phyloP scores from a whole-genome alignment of 179 eudicot genomes.

The Heliamphora pulchella region DNA sequence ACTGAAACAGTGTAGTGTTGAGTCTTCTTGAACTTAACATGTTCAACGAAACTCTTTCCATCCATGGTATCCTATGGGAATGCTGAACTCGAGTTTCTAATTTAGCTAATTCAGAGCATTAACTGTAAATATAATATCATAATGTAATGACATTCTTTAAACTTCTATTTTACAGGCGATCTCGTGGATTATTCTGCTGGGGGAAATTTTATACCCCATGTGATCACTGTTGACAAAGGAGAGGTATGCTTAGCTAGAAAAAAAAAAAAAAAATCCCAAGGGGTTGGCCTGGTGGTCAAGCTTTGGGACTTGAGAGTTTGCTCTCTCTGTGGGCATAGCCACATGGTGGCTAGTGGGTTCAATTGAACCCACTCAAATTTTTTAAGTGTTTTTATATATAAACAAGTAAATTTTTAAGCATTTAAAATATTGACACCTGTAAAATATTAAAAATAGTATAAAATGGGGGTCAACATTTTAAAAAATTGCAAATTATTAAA shows the following conservation, averaged over 20 bases:
- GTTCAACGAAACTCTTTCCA: background rate
- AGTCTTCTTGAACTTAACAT: background rate
- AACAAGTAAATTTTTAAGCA: no score
- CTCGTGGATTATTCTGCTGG: slow-evolving; percentile 43
- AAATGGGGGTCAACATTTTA: no score
- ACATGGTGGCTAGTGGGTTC: no score
- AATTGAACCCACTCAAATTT: no score
- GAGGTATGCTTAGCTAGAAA: slow-evolving; percentile 41
- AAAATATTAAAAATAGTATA: no score
- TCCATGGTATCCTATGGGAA: background rate
- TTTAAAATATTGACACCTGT: no score
- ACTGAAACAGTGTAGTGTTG: background rate
- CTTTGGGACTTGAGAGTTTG: no score
- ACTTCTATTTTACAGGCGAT: slow-evolving; percentile 39
- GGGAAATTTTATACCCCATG: slow-evolving; percentile 59
- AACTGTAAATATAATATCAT: background rate
- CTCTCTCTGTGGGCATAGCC: no score
- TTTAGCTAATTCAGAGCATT: background rate
- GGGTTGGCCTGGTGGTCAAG: no score
- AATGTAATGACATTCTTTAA: background rate
- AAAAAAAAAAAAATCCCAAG: no score
- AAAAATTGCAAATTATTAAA: no score
- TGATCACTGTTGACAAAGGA: slow-evolving; percentile 57
- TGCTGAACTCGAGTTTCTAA: background rate
- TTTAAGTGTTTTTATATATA: no score